Base-by-base conservation (phyloP, 2,329 filamentous ascomycete genomes). In the Penicillium sp. region DNA sequence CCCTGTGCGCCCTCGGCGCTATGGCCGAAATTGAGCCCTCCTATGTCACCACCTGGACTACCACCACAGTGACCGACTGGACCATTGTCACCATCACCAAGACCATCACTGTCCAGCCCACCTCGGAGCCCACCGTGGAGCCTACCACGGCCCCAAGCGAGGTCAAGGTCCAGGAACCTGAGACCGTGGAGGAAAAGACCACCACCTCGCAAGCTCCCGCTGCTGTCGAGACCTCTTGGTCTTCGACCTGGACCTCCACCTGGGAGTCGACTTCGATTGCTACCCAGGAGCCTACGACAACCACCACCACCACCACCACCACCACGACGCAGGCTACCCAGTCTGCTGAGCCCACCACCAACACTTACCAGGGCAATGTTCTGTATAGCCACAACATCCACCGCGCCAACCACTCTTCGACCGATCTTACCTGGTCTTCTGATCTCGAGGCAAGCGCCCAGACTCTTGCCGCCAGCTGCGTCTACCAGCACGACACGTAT, bases 331-430 rank as follows among this genome's bases (percentile, higher is more conserved):
- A 57, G 17, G 66, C 41, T 56, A 62, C 69, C 5, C 62, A 68
- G 56, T 49, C 68, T 63, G 41, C 63, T 26, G 47, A 67, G 31
- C 46, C 64, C 31, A 49, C 64, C 48, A 56, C 64, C 50, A 64
- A 60, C 46, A 29, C 48, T 48, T 67, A 67, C 60, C 67, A 69
- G 64, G 52, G 57, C 21, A 54, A 62, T 41, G 69, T 80, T 47
- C 70, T 94, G 54, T 82, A 88, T 70, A 87, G 91, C 75, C 95
- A 98, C 88, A 97, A 97, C 81, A 72, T 90, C 57, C 91, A 95
- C 80, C 93, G 95, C 66, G 76, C 83, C 73, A 96, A 95, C 82
- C 92, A 97, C 85, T 90, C 89, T 19, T 88, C 87, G 41, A 73
- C 78, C 23, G 84, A 81, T 49, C 73, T 97, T 50, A 74, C 72